These are phyloP conservation scores for Camillea tinctor DNA, from an alignment of 2,329 filamentous ascomycete genomes.

Conservation along the genomic window DNA sequence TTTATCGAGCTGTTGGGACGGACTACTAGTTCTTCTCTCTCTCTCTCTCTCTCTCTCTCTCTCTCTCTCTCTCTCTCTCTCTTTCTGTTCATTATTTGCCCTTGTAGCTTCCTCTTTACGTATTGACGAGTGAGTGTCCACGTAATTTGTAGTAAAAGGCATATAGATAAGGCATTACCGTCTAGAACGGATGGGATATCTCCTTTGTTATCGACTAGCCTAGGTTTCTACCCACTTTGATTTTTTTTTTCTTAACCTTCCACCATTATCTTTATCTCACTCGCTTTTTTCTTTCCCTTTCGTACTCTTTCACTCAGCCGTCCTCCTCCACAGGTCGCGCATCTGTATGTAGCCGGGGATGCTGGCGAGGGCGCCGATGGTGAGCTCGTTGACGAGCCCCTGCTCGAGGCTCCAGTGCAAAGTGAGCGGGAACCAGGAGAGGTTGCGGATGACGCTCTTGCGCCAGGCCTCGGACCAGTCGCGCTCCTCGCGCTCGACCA, in stretches of 20 bases:
- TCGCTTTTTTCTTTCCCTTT: neutral
- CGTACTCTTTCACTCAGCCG: conserved; percentile 23
- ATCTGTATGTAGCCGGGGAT: conserved; percentile 33
- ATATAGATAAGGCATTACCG: no score
- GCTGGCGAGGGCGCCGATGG: conserved; percentile 58
- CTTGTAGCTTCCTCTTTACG: neutral
- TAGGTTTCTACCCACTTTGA: no score
- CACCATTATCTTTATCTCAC: neutral
- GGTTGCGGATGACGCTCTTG: conserved; percentile 66
- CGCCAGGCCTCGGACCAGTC: conserved; percentile 56
- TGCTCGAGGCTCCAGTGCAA: conserved; percentile 77
- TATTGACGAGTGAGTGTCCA: neutral
- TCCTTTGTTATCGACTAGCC: no score
- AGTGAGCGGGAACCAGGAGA: conserved; percentile 78
- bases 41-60: no score
- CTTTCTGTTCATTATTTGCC: no score
- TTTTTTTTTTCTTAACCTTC: neutral
- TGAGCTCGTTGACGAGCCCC: conserved; percentile 59
- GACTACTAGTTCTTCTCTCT: no score
- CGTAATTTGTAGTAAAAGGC: neutral
- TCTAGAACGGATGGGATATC: no score
- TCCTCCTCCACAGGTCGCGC: conserved; percentile 32
- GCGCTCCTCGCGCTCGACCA: conserved; percentile 31
- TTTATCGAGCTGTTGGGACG: no score
- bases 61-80: neutral